Evolutionary conservation across 2,329 filamentous ascomycete species (phyloP).

Genomic region (Tolypocladium cylindrosporum): DNA sequence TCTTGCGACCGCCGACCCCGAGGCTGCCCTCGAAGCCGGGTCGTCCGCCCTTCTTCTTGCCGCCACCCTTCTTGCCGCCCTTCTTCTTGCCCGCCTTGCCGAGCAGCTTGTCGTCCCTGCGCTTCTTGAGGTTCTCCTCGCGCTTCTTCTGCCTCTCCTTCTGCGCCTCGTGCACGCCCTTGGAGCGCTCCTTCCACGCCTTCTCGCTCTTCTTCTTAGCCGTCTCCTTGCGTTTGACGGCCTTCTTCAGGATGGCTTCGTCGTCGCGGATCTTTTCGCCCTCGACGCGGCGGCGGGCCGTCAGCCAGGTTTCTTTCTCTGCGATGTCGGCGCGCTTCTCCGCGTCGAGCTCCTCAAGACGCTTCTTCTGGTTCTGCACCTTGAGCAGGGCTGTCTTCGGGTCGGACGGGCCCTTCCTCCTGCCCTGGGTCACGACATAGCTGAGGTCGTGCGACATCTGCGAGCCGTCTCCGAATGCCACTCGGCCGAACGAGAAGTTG

Average conservation of each 20-base stretch:
- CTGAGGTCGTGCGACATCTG: conserved; percentile 66
- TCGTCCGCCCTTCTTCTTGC: conserved; percentile 38
- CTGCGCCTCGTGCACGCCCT: conserved; percentile 64
- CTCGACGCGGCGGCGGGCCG: conserved; percentile 77
- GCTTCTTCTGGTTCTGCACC: conserved; percentile 76
- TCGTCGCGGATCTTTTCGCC: conserved; percentile 87
- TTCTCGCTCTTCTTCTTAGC: conserved; percentile 85
- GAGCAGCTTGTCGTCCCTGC: conserved; percentile 60
- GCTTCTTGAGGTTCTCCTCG: conserved; percentile 66
- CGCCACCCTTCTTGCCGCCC: conserved; percentile 20
- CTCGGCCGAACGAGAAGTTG: conserved; percentile 80
- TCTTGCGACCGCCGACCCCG: conserved; percentile 41
- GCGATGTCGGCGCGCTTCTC: conserved; percentile 77
- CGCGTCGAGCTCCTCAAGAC: conserved; percentile 64
- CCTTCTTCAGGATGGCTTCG: conserved; percentile 81
- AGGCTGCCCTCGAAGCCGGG: conserved; percentile 64
- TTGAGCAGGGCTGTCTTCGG: conserved; percentile 77
- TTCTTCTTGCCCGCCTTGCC: conserved; percentile 52
- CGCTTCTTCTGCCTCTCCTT: conserved; percentile 75
- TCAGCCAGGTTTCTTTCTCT: conserved; percentile 91
- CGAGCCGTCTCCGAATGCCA: conserved; percentile 83
- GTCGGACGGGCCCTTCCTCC: conserved; percentile 77
- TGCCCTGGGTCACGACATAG: conserved; percentile 39
- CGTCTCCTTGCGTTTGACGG: conserved; percentile 84
- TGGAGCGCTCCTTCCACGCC: conserved; percentile 69